phyloP scores from a whole-genome alignment of 805 yeast genomes.

The Saturnispora zaruensis region DNA sequence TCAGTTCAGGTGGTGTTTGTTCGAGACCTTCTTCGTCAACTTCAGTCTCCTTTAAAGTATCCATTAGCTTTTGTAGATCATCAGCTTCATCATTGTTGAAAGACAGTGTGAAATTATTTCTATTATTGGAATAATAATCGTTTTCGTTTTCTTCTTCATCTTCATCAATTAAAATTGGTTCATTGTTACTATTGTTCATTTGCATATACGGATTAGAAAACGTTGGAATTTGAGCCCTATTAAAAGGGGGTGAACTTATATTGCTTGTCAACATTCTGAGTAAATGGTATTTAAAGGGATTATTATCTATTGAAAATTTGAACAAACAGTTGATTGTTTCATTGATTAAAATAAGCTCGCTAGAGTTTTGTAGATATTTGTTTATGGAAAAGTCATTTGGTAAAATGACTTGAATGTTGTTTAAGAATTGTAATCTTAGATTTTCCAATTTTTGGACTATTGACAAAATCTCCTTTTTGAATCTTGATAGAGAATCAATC shows the following conservation, averaged over 20 bases:
- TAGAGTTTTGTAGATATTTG: not conserved
- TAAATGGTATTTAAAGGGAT: not conserved
- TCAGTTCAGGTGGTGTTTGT: conserved; percentile 61
- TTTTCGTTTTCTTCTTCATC: conserved; percentile 3
- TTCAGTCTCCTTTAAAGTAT: conserved; percentile 44
- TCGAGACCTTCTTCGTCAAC: conserved; percentile 39
- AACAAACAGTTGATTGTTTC: conserved; percentile 9
- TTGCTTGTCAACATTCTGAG: conserved; percentile 6
- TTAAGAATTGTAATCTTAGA: conserved; percentile 1
- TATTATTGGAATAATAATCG: not conserved
- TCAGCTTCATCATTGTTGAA: conserved; percentile 16
- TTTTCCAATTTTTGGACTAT: conserved; percentile 6
- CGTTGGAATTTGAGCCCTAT: conserved; percentile 1
- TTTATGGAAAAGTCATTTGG: not conserved
- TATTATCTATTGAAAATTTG: conserved; percentile 5
- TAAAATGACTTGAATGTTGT: not conserved
- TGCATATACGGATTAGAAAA: not conserved
- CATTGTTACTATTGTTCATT: not conserved
- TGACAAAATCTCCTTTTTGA: conserved; percentile 4
- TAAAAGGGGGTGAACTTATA: conserved; percentile 6
- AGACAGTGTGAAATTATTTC: not conserved
- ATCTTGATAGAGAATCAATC: conserved; percentile 1
- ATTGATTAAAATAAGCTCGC: conserved; percentile 7
- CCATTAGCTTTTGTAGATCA: conserved; percentile 17
- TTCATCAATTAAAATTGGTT: conserved; percentile 1